Percentiles rank a stretch among this genome's conserved stretches.
Evolutionary conservation across 2,329 filamentous ascomycete genomes (phyloP).

Genomic region (Apiospora hydei): DNA sequence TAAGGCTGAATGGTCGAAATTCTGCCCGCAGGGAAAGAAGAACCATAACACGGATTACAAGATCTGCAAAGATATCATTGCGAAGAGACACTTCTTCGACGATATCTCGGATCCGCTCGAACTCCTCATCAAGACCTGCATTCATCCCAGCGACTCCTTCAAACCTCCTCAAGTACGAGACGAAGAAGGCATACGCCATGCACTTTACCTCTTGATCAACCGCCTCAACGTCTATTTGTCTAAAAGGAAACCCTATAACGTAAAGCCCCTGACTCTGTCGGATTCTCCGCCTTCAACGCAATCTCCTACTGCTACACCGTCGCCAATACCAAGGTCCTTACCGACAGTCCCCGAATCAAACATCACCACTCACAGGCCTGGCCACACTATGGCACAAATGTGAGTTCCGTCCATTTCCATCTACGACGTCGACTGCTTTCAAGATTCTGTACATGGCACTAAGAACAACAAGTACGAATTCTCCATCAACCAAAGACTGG

Average conservation of each 20-base stretch:
- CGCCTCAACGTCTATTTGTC: neutral
- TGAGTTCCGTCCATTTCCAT: neutral
- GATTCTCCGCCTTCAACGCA: neutral
- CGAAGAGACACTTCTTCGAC: neutral
- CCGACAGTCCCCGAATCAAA: neutral
- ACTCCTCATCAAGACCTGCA: neutral
- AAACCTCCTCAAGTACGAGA: neutral
- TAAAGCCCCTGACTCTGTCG: neutral
- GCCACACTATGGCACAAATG: neutral
- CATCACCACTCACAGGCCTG: neutral
- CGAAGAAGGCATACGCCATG: neutral
- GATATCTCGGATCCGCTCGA: neutral
- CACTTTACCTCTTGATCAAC: neutral
- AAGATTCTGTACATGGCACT: neutral
- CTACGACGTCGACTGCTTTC: too few relatives aligned
- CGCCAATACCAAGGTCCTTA: neutral
- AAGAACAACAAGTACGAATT: neutral
- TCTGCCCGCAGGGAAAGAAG: neutral
- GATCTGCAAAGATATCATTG: neutral
- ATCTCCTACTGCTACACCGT: too few relatives aligned
- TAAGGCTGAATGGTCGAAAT: neutral
- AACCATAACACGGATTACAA: neutral
- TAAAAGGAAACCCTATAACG: neutral
- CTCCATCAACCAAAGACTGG: neutral
- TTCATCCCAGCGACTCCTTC: neutral